Evolutionary conservation across 2,329 filamentous ascomycete genomes (phyloP).

Genomic region (Parastagonospora nodorum): DNA sequence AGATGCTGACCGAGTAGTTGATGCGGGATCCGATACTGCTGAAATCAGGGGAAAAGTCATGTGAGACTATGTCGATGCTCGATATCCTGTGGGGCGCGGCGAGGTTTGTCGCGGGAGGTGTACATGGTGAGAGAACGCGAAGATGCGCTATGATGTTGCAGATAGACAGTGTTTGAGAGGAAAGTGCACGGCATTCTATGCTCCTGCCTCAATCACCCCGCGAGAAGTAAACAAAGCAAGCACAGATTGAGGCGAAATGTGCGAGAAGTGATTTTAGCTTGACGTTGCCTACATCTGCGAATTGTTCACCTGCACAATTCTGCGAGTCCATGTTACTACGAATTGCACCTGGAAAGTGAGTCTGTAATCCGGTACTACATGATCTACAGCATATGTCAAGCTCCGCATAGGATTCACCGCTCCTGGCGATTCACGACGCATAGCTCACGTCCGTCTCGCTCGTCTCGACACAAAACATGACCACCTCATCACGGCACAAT

Average conservation of each 20-base stretch:
- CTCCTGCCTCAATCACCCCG: conserved; percentile 6
- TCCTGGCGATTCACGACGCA: too few species aligned
- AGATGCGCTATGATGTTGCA: conserved; percentile 4
- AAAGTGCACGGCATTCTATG: conserved; percentile 6
- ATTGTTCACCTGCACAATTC: too few species aligned
- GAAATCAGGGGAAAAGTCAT: conserved; percentile 45
- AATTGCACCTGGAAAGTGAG: too few species aligned
- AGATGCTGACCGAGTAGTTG: conserved; percentile 40
- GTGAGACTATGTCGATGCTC: conserved; percentile 47
- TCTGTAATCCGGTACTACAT: too few species aligned
- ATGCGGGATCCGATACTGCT: conserved; percentile 41
- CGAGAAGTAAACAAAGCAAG: neutral
- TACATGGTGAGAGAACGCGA: conserved; percentile 13
- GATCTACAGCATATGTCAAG: too few species aligned
- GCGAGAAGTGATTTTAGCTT: too few species aligned
- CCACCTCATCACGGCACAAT: too few species aligned
- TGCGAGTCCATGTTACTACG: too few species aligned
- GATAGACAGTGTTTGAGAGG: conserved; percentile 4
- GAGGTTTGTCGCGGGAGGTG: conserved; percentile 32
- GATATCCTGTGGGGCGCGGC: conserved; percentile 36
- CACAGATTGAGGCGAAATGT: neutral
- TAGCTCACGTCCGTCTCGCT: too few species aligned
- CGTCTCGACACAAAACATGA: too few species aligned
- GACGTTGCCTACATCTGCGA: too few species aligned
- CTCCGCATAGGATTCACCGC: too few species aligned